Conservation (phyloP, 306 rosid genomes). For the Inga leiocalycina region DNA sequence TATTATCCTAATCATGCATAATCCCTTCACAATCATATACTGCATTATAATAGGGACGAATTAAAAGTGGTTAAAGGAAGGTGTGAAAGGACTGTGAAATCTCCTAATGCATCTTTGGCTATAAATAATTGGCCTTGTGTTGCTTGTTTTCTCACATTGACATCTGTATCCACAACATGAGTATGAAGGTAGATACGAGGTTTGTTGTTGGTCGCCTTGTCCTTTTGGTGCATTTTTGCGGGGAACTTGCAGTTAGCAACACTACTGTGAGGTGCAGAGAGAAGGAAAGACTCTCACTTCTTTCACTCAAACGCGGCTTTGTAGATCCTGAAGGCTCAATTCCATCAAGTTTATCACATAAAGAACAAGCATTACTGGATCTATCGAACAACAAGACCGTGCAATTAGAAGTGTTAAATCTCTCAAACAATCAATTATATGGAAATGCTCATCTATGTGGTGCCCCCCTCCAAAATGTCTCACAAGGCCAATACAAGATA, state of each 20-base stretch:
- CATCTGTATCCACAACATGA: too few species aligned
- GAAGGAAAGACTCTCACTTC: neutral
- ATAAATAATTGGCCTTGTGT: too few species aligned
- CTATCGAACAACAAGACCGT: neutral
- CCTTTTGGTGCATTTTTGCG: neutral
- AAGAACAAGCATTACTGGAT: fast-evolving
- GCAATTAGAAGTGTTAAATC: fast-evolving
- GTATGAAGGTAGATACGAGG: too few species aligned
- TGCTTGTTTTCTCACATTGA: too few species aligned
- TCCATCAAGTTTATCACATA: neutral
- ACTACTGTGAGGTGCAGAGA: neutral
- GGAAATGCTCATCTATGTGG: conserved; percentile 52
- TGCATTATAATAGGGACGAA: too few species aligned
- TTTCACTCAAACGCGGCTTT: neutral
- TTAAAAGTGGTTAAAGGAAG: too few species aligned
- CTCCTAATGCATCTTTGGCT: too few species aligned
- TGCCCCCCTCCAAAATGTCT: neutral
- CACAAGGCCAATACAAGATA: neutral
- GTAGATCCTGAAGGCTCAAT: fast-evolving
- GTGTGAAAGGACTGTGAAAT: too few species aligned
- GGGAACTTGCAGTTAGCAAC: neutral
- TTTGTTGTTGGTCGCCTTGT: too few species aligned
- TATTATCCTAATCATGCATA: too few species aligned
- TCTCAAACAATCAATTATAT: neutral
- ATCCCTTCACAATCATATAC: too few species aligned